Evolutionary conservation across 257 asterid species (phyloP), one percentile per base, ranked within the genome.

Genomic region (Solanum arcanum): DNA sequence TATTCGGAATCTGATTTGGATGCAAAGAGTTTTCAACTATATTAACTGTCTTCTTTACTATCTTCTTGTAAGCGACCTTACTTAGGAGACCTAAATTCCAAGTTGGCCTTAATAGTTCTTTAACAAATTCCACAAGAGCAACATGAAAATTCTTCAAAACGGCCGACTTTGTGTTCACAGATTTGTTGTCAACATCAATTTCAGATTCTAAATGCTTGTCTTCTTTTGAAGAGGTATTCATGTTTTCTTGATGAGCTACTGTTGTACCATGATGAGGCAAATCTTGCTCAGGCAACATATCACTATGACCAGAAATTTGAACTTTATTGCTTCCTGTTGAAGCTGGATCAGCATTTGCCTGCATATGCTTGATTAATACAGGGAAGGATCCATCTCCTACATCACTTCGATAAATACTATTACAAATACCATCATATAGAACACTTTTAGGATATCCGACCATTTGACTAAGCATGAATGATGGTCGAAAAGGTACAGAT

Each of bases 51-150:
- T 93, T 95, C 91, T 92, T 97, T 39, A 95, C 98, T 75, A 97
- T 91, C 86, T 86, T 39, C 89, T 97, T 97, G 91, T 93, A 92
- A 89, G 95, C 98, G 89, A 91, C 98, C 89, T 92, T 94, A 49
- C 94, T 95, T 89, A 95, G 81, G 86, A 91, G 88, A 41, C 99
- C 98, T 83, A 91, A 90, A 3, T 89, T 91, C 99, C 98, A 97
- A 42, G 94, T 90, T 84, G 98, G 99, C 87, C 86, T 94, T 87
- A 97, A 87, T 91, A 97, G 89, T 44, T 95, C 98, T 86, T 97
- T 97, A 80, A 97, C 91, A 86, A 86, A 91, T 31, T 94, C 99
- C 73, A 94, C 92, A 83, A 97, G 96, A 62, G 95, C 93, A 37
- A 92, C 86, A 74, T 91, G 95, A 86, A 97, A 94, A 74, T 83